These are phyloP conservation scores for Pneumocystis canis DNA, from an alignment of 1,139 yeast species.

Conservation along the genomic window DNA sequence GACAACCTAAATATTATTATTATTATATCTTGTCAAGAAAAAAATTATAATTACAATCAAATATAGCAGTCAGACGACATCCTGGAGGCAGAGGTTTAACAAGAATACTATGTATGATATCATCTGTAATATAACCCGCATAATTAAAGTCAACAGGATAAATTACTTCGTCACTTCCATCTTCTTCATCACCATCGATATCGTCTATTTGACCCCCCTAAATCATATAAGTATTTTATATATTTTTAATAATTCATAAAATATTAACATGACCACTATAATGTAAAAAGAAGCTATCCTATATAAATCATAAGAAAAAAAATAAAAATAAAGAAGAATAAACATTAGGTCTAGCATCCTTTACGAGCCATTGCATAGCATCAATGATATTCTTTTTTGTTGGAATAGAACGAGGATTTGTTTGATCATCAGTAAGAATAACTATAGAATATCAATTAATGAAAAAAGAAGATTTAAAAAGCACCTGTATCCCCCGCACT, in stretches of 20 bases:
- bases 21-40: constrained; percentile 21
- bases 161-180: constrained; percentile 77
- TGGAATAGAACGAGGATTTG: constrained; percentile 54
- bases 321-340: background rate
- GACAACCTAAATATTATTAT: constrained; percentile 66
- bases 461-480: constrained; percentile 19
- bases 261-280: background rate
- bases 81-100: constrained; percentile 69
- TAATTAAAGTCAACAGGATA: constrained; percentile 78
- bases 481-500: constrained; percentile 53
- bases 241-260: constrained; percentile 38
- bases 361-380: constrained; percentile 85
- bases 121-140: constrained; percentile 54
- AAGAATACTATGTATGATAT: constrained; percentile 62
- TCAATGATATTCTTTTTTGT: constrained; percentile 61
- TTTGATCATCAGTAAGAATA: constrained; percentile 64
- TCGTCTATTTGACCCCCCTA: constrained; percentile 83
- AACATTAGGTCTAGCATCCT: constrained; percentile 70
- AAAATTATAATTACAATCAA: background rate
- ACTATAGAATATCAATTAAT: background rate
- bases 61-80: constrained; percentile 60
- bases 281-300: constrained; percentile 31
- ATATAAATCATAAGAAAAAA: background rate
- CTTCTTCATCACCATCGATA: constrained; percentile 77
- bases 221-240: constrained; percentile 44